phyloP scores from a whole-genome alignment of 768 basidiomycete species.

The Hygrocybe punicea region DNA sequence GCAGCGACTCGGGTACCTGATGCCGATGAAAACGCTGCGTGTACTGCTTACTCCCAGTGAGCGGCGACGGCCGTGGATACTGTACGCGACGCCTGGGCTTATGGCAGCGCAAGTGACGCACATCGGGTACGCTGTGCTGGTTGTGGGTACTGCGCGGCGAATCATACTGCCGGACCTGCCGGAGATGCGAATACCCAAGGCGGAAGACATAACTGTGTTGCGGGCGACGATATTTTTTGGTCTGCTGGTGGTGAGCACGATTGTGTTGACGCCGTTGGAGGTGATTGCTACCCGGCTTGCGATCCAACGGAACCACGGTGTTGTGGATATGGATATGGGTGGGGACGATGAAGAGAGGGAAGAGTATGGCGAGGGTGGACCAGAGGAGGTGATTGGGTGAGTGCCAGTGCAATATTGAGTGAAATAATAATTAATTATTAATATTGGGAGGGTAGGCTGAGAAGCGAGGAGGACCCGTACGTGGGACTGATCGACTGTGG shows the following conservation, averaged over 20 bases:
- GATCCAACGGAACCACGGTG: slow-evolving; percentile 81
- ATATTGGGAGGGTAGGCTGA: slow-evolving; percentile 60
- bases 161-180: slow-evolving; percentile 43
- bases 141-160: slow-evolving; percentile 46
- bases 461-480: slow-evolving; percentile 79
- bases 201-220: slow-evolving; percentile 44
- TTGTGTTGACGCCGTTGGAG: slow-evolving; percentile 69
- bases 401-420: slow-evolving; percentile 20
- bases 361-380: slow-evolving; percentile 66
- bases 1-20: slow-evolving; percentile 65
- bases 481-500: slow-evolving; percentile 69
- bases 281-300: slow-evolving; percentile 76
- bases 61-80: slow-evolving; percentile 69
- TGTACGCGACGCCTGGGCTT: slow-evolving; percentile 76
- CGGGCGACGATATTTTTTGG: slow-evolving; percentile 55
- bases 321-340: slow-evolving; percentile 68
- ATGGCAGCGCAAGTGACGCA: slow-evolving; percentile 57
- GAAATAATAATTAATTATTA: neutral
- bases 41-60: slow-evolving; percentile 79
- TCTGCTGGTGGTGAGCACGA: slow-evolving; percentile 54
- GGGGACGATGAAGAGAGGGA: slow-evolving; percentile 55
- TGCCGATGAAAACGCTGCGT: slow-evolving; percentile 56
- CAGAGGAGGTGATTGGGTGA: slow-evolving; percentile 83
- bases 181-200: slow-evolving; percentile 29
- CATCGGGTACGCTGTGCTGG: slow-evolving; percentile 45